These are phyloP conservation scores for Candolleomyces efflorescens DNA, from an alignment of 768 basidiomycete species.

Conservation along the genomic window DNA sequence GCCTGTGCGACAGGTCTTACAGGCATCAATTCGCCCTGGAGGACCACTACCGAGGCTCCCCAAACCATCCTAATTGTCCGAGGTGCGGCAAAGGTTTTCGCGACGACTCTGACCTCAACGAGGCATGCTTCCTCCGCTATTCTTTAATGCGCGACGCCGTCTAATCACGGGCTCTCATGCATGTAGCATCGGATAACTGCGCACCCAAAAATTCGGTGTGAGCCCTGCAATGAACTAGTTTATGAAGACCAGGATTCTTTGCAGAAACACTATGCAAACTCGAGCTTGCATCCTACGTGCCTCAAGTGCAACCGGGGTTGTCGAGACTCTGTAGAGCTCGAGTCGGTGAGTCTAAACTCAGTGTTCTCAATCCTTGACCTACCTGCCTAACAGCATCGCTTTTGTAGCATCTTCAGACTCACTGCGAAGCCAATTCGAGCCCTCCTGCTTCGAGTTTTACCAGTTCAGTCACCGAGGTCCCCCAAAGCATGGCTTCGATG, in stretches of 20 bases:
- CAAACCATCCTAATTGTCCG: slow-evolving; percentile 41
- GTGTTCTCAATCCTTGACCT: no score
- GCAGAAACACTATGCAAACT: slow-evolving; percentile 36
- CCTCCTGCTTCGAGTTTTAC: no score
- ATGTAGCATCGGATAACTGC: slow-evolving; percentile 32
- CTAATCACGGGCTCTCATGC: neutral
- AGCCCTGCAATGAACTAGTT: slow-evolving; percentile 29
- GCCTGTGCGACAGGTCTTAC: slow-evolving; percentile 27
- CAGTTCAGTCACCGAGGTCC: no score
- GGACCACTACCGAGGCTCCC: slow-evolving; percentile 43
- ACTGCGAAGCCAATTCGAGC: no score
- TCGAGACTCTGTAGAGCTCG: slow-evolving; percentile 29
- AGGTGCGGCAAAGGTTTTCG: slow-evolving; percentile 41
- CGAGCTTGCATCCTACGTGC: slow-evolving; percentile 44
- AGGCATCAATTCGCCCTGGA: slow-evolving; percentile 33
- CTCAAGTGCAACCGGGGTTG: slow-evolving; percentile 38
- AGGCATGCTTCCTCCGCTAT: slow-evolving; percentile 15
- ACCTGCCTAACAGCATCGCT: no score
- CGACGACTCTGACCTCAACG: slow-evolving; percentile 27
- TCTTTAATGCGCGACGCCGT: neutral
- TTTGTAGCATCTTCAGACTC: no score
- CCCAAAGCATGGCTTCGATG: neutral
- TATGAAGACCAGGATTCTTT: slow-evolving; percentile 34
- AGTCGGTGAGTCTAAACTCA: slow-evolving; percentile 24
- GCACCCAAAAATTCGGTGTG: slow-evolving; percentile 35